phyloP scores from a whole-genome alignment of 805 yeast genomes.

The Ogataea allantospora region DNA sequence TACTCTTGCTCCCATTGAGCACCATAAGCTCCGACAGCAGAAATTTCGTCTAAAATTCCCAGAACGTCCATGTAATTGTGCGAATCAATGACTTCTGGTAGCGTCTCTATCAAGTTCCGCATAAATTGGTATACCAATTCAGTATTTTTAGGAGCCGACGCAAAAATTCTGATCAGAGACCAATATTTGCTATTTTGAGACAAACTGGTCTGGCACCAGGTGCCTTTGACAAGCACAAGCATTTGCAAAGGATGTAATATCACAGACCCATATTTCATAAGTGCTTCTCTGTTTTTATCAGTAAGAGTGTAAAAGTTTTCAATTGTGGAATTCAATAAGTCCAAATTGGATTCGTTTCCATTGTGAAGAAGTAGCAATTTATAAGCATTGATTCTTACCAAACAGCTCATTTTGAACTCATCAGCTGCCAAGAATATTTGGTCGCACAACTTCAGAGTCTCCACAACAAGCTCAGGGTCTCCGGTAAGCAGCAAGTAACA shows the following conservation, averaged over 20 bases:
- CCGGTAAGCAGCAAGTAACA: constrained; percentile 32
- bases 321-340: constrained; percentile 26
- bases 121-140: constrained; percentile 46
- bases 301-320: constrained; percentile 24
- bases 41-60: constrained; percentile 74
- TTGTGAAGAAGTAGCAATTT: constrained; percentile 46
- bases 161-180: constrained; percentile 46
- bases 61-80: constrained; percentile 62
- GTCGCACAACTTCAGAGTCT: constrained; percentile 25
- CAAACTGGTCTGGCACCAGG: constrained; percentile 41
- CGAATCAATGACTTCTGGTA: constrained; percentile 39
- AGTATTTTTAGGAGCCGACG: constrained; percentile 43
- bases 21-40: constrained; percentile 78
- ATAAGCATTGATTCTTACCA: constrained; percentile 50
- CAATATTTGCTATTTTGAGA: constrained; percentile 43
- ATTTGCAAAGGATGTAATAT: constrained; percentile 49
- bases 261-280: constrained; percentile 44
- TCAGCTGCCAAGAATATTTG: constrained; percentile 21
- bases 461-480: constrained; percentile 24
- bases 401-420: constrained; percentile 28
- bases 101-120: constrained; percentile 36
- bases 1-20: constrained; percentile 71
- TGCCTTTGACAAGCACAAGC: constrained; percentile 40
- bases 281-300: constrained; percentile 38
- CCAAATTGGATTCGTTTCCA: constrained; percentile 23